Base-by-base conservation (phyloP, 1,139 yeast species). In the Sugiyamaella xylanicola region DNA sequence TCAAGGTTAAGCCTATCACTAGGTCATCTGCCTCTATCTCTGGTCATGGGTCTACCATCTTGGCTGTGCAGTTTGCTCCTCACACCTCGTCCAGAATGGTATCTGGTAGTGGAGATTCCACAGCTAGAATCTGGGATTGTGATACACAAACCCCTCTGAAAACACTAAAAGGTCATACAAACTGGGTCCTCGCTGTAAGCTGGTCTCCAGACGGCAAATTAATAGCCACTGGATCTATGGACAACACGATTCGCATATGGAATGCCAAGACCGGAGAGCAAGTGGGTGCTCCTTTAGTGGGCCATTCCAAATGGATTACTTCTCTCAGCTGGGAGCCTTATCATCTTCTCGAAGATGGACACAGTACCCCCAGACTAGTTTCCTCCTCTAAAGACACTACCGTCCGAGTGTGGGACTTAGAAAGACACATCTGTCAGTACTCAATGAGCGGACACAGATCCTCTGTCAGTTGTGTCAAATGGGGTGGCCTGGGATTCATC, bases 81-180 rank as follows among this genome's bases (percentile, higher is more conserved):
- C 81, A 87, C 66, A 86, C 93, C 41, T 84, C 95, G 13, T 80
- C 93, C 3, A 77, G 92, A 63, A 84, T 93, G 86, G 95, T 90
- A 48, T 87, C 97, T 0, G 99, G 99, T 47, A 91, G 97, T 7
- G 99, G 99, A 46, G 99, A 93, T 70, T 83, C 87, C 44, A 92
- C 98, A n/a, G 98, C 98, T 2, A 79, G 98, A 68, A 83, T 93
- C 53, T 93, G 99, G 99, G 98, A 92, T 72, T 88, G 97, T 71
- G 87, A 90, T 67, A 92, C 98, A 0, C 95, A 89, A 65, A 93
- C 99, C 0, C 97, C 97, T 3, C 75, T 85, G 67, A 80, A 83
- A 59, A 89, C 96, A 0, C 76, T 95, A 54, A 68, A 77, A 15
- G 99, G 99, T 0, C 99, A 93, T 68, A 76, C 84, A 16, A 91